Base-by-base conservation (phyloP, 768 basidiomycete species). In the Lanmaoa rubissima region DNA sequence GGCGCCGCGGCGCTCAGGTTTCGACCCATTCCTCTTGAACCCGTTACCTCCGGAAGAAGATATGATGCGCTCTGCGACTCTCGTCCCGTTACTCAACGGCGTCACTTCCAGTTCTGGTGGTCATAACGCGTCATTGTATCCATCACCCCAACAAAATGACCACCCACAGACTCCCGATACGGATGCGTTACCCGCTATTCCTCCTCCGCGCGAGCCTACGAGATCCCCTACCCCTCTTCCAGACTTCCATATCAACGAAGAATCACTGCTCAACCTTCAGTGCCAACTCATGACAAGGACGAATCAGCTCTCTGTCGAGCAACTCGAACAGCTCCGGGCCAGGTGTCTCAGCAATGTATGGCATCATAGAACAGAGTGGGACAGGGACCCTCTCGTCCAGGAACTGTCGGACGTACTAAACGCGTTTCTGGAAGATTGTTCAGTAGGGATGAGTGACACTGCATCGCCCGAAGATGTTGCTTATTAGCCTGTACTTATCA, bases 291-390 rank as follows among this genome's bases (percentile, higher is more conserved):
- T 73, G 36, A 74, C 80, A 17, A 68, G 68, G 44, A 97, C 96
- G 1, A 68, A 58, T 7, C 68, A 66, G 0, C 75, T 98, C 42
- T 90, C 78, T 26, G 79, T 98, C 48, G 97, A 99, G 67, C 86
- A 96, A 67, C 81, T 99, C 7, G 97, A 98, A 69, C 94, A 98
- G 71, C 79, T 99, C 7, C 84, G 97, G 6, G 95, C 97, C 9
- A 84, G 82, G 3, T 88, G 86, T 63, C 81, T 94, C 26, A 84
- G 85, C 41, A 77, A 77, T 48, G 79, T 98, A n/a, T 99, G 95
- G 95, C 77, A 83, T 31, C 85, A 83, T 59, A 75, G 94, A 36
- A 75, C 77, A 13, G 88, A 89, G 35, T 99, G 97, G 97, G 82
- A 97, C 66, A 79, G 95, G 45, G 80, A 83, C 62, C 72, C 66